A percentile compares a stretch with the other conserved stretches of the same genome.
Conservation (phyloP, 495 filamentous ascomycete genomes). For the Stereocaulon alpinum region DNA sequence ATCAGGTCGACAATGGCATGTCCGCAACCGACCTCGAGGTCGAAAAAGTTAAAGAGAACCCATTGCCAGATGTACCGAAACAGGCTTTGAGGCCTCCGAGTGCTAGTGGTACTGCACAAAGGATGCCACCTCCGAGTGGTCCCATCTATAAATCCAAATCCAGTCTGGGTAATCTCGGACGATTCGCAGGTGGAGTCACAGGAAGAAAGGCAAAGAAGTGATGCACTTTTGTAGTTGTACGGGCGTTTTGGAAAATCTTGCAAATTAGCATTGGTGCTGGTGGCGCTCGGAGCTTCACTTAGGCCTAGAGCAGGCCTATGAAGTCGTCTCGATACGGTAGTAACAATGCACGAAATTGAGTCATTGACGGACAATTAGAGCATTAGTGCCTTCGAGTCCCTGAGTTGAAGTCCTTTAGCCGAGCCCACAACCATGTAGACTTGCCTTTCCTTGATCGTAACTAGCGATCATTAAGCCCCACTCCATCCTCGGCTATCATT, state of each 20-base stretch:
- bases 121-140: constrained; percentile 34
- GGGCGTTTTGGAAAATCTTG: neutral
- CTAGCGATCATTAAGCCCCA: neutral
- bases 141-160: constrained; percentile 47
- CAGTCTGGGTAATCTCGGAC: constrained; percentile 58
- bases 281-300: neutral
- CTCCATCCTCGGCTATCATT: neutral
- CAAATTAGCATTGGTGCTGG: constrained; percentile 6
- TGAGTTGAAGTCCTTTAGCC: neutral
- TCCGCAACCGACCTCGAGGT: constrained; percentile 4
- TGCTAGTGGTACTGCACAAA: constrained; percentile 33
- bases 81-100: constrained; percentile 25
- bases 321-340: too few relatives aligned
- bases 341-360: neutral
- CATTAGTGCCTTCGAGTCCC: neutral
- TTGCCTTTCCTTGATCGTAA: too few relatives aligned
- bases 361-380: neutral
- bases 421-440: neutral
- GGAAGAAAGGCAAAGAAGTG: constrained; percentile 43
- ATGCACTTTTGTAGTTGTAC: constrained; percentile 1
- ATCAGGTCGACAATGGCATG: constrained; percentile 25
- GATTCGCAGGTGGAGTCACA: constrained; percentile 56
- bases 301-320: neutral
- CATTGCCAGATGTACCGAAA: constrained; percentile 33
- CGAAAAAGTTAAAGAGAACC: constrained; percentile 36